Percentiles rank a stretch among this genome's conserved stretches.
Conservation (phyloP, 495 filamentous ascomycete species). For the Aspergillus ellipticus region DNA sequence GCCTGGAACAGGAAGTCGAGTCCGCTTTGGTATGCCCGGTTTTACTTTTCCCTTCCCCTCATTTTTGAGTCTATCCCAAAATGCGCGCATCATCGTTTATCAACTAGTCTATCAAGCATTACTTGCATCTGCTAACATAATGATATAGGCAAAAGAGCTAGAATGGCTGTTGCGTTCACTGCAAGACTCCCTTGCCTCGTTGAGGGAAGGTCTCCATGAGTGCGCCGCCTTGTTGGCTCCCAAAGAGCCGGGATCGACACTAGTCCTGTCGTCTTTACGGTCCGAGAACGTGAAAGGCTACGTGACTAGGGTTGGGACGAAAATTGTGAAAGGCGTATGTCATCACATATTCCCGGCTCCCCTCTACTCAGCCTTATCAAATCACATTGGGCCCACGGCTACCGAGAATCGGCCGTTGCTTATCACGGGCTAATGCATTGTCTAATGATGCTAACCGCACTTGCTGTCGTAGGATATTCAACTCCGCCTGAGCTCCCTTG, state of each 20-base stretch:
- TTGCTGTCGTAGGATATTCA: conserved; percentile 43
- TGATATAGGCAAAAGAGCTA: conserved; percentile 65
- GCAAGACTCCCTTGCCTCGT: conserved; percentile 67
- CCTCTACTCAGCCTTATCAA: conserved; percentile 4
- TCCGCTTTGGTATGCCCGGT: conserved; percentile 54
- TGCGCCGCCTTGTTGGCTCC: conserved; percentile 81
- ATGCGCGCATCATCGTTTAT: neutral
- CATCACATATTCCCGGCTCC: neutral
- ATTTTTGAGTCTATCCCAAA: neutral
- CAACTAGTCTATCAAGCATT: neutral
- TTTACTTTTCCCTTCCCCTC: neutral
- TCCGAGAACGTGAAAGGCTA: conserved; percentile 89
- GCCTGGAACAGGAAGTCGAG: conserved; percentile 64
- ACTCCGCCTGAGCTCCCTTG: conserved; percentile 46
- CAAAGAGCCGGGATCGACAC: conserved; percentile 74
- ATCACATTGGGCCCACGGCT: neutral
- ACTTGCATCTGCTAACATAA: neutral
- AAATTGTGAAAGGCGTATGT: conserved; percentile 72
- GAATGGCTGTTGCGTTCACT: conserved; percentile 82
- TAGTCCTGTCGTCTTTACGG: conserved; percentile 81
- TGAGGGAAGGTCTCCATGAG: conserved; percentile 84
- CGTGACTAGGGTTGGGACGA: conserved; percentile 75
- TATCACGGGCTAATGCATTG: neutral
- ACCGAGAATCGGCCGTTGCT: neutral
- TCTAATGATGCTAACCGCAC: neutral